These are phyloP conservation scores for Fusarium paranaense DNA, from an alignment of 2,329 filamentous ascomycete species.

Conservation along the genomic window DNA sequence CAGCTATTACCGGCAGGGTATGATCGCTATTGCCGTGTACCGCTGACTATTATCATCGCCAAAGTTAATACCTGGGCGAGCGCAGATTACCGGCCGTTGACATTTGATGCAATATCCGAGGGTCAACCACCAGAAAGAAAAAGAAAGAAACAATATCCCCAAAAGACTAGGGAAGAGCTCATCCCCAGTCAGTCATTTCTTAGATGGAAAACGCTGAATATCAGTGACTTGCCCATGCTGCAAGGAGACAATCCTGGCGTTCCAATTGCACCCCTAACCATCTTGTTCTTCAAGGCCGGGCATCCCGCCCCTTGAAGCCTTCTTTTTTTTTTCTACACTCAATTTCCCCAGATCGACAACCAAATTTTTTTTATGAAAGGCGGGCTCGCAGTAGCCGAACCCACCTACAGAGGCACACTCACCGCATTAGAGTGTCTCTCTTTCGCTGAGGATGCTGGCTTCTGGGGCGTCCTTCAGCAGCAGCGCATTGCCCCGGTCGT, in stretches of 20 bases:
- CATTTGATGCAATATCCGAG: conserved; percentile 14
- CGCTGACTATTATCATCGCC: neutral
- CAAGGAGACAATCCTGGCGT: neutral
- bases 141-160: neutral
- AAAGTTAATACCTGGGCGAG: conserved; percentile 31
- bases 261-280: conserved; percentile 7
- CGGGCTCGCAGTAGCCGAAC: conserved; percentile 17
- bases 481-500: neutral
- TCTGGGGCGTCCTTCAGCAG: conserved; percentile 30
- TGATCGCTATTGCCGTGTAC: neutral
- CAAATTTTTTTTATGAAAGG: neutral
- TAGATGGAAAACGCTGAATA: neutral
- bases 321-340: neutral
- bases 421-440: conserved; percentile 2
- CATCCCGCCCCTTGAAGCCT: neutral
- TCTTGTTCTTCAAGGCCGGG: neutral
- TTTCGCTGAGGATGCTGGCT: conserved; percentile 36
- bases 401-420: neutral
- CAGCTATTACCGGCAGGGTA: neutral
- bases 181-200: neutral
- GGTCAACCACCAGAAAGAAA: conserved; percentile 9
- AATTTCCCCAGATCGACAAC: conserved; percentile 5
- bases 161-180: neutral
- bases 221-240: neutral
- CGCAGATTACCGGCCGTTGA: conserved; percentile 36